Evolutionary conservation across 1,284 basidiomycete species (phyloP), one percentile per base, ranked within the genome.

Genomic region (Cryptococcus maquisensis): DNA sequence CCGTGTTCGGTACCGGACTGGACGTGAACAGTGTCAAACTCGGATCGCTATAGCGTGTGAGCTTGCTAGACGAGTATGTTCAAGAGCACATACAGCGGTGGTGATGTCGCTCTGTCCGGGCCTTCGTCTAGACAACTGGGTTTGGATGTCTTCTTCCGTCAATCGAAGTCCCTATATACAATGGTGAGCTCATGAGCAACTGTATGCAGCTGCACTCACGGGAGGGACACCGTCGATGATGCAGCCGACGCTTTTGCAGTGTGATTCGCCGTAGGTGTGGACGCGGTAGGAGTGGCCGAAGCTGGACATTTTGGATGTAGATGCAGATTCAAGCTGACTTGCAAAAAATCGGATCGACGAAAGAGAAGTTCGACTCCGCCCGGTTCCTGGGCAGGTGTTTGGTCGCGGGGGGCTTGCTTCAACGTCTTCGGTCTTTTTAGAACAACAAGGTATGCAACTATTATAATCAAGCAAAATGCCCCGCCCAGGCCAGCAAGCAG

Each of bases 191-290:
- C 5, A 12, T 23, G 35, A 45, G 10, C 26, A 35, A 38, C 15
- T 20, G 38, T 20, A 15, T n/a, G 3, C 18, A n/a, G 15, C 26
- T 8, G 18, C n/a, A 77, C 84, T 57, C 73, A 93, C 90, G 38
- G 96, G 94, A 51, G 96, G 95, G 64, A 91, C 90, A 45, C 95
- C 95, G 73, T 98, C 96, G 69, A 98, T 86, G 78, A 99, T 98
- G 57, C 90, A 92, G 36, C 96, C 96, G 37, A 98, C 95, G 3
- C 91, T 95, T 55, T 90, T 85, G 76, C 96, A 98, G 74, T 99
- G 96, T 58, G 88, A 92, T 80, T 99, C 96, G 62, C 96, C 96
- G 73, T 90, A 98, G 59, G 96, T 99, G 56, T 94, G 94, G 40
- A 98, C 95, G 51, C 92, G 84, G 81, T 90, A 98, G 47, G 88